A percentile compares a stretch with the other conserved stretches of the same genome.
These are phyloP conservation scores for Xylariales sp. DNA, from an alignment of 2,329 filamentous ascomycete genomes.

Conservation along the genomic window DNA sequence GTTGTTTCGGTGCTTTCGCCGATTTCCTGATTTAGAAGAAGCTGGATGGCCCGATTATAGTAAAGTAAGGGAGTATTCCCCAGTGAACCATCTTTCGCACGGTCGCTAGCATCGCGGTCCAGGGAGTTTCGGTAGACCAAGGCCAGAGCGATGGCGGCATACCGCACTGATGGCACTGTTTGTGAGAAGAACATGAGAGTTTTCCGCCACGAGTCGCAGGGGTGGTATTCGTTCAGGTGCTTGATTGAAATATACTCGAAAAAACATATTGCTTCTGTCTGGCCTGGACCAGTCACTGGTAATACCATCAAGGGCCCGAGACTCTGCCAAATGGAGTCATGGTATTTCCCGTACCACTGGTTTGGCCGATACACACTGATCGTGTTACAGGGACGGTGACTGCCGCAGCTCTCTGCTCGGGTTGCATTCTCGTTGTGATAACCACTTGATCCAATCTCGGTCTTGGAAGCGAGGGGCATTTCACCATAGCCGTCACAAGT, in stretches of 20 bases:
- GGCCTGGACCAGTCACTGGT: conserved; percentile 31
- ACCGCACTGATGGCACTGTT: conserved; percentile 51
- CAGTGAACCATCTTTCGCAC: conserved; percentile 17
- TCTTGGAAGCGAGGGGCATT: conserved; percentile 6
- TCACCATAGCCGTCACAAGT: conserved; percentile 51
- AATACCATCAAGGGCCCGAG: conserved; percentile 31
- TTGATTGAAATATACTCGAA: conserved; percentile 47
- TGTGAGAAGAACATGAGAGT: conserved; percentile 53
- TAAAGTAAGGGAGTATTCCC: conserved; percentile 45
- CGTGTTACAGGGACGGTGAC: conserved; percentile 2
- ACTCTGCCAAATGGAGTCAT: conserved; percentile 7
- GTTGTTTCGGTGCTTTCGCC: conserved; percentile 43
- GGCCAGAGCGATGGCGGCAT: conserved; percentile 51
- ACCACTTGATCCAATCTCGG: conserved; percentile 17
- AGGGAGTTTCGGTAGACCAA: conserved; percentile 47
- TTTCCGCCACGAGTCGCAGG: conserved; percentile 49
- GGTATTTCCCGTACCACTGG: conserved; percentile 10
- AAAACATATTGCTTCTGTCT: conserved; percentile 48
- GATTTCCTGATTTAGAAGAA: conserved; percentile 45
- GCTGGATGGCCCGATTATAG: conserved; percentile 49
- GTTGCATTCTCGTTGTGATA: conserved; percentile 3
- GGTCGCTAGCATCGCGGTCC: conserved; percentile 34
- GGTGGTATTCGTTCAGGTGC: conserved; percentile 49
- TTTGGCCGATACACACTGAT: conserved; percentile 13
- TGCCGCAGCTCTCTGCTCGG: conserved; percentile 10